Percentiles rank a stretch among this genome's conserved stretches.
Conservation (phyloP, 2,329 filamentous ascomycete species). For the Trichoderma koningiopsis region DNA sequence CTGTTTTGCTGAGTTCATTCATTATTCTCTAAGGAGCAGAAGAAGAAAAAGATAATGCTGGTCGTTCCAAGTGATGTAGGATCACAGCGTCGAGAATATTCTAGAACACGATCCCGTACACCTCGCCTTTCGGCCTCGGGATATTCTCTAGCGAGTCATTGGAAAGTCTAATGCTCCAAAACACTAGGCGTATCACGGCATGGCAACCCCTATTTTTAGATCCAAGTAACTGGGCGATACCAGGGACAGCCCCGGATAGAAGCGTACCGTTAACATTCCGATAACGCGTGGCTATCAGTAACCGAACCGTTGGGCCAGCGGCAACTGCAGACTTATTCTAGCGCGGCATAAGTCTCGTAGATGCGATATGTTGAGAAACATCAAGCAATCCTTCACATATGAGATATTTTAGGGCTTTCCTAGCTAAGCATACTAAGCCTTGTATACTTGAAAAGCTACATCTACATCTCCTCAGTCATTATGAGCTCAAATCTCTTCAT, state of each 20-base stretch:
- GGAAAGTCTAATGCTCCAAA: background rate
- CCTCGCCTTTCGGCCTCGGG: background rate
- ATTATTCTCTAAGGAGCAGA: background rate
- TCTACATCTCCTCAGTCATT: background rate
- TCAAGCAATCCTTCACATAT: background rate
- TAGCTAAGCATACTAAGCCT: no score
- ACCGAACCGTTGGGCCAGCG: background rate
- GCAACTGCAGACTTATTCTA: background rate
- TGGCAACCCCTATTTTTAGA: constrained; percentile 1
- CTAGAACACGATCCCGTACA: background rate
- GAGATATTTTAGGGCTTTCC: no score
- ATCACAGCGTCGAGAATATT: background rate
- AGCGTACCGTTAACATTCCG: background rate
- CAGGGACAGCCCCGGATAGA: background rate
- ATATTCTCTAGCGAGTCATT: constrained; percentile 3
- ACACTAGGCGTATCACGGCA: constrained; percentile 17
- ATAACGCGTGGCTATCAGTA: background rate
- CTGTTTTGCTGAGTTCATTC: background rate
- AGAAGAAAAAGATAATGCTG: background rate
- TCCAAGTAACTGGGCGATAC: background rate
- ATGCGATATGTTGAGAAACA: background rate
- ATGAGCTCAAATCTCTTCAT: background rate
- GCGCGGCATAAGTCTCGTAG: no score
- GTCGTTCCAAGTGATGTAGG: background rate
- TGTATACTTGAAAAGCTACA: no score